Evolutionary conservation across 2,329 filamentous ascomycete species (phyloP).

Genomic region (Ophiostoma populinum): DNA sequence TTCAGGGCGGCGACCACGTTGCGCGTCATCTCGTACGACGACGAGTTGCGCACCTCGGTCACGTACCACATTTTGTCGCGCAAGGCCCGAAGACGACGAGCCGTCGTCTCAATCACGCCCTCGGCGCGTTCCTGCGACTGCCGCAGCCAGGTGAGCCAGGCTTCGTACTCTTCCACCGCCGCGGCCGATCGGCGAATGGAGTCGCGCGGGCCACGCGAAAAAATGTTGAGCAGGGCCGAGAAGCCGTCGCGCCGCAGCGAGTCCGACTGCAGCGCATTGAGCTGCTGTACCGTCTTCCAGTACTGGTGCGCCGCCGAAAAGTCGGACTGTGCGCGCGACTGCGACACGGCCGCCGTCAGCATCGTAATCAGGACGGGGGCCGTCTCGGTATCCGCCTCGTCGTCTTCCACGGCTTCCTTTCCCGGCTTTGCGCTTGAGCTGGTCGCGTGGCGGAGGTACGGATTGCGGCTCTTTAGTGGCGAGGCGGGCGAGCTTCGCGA

Average conservation of each 20-base stretch:
- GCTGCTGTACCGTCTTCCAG: constrained; percentile 64
- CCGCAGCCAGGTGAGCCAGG: constrained; percentile 70
- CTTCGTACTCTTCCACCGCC: constrained; percentile 62
- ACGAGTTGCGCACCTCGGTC: constrained; percentile 80
- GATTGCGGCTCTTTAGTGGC: constrained; percentile 34
- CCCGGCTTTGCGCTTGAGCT: background rate
- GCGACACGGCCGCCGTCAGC: constrained; percentile 58
- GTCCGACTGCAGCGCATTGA: constrained; percentile 43
- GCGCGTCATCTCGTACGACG: constrained; percentile 69
- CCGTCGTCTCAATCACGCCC: constrained; percentile 55
- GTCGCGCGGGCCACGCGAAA: constrained; percentile 53
- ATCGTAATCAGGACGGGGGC: constrained; percentile 39
- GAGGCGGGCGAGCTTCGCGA: background rate
- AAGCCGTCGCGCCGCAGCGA: constrained; percentile 51
- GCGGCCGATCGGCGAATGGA: constrained; percentile 51
- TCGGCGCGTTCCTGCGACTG: constrained; percentile 68
- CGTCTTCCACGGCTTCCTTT: background rate
- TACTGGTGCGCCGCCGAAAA: constrained; percentile 74
- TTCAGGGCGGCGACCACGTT: constrained; percentile 78
- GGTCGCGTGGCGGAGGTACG: constrained; percentile 13
- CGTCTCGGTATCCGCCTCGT: constrained; percentile 20
- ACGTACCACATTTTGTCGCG: constrained; percentile 99
- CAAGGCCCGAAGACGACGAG: constrained; percentile 53
- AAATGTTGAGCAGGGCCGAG: constrained; percentile 54
- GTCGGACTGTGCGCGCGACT: constrained; percentile 63